Conservation (phyloP, 2,329 filamentous ascomycete species). For the Colletotrichum cuscutae region DNA sequence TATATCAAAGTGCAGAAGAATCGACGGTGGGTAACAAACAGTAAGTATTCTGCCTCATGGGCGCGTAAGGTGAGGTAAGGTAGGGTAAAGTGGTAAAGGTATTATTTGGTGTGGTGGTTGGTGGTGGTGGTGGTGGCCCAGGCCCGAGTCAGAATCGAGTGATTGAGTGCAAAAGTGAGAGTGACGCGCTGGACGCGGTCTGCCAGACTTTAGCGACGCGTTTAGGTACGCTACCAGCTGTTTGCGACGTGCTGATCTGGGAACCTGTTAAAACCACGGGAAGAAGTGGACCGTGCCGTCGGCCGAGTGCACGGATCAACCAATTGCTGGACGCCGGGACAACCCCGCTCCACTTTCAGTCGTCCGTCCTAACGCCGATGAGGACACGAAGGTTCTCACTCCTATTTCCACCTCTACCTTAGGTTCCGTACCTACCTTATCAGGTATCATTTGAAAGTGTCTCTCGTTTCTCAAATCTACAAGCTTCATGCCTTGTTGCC, state of each 20-base stretch:
- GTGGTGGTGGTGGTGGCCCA: conserved; percentile 9
- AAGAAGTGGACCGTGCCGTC: background rate
- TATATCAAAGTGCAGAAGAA: background rate
- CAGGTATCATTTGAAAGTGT: too few species aligned
- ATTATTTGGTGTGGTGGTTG: background rate
- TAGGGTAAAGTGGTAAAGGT: background rate
- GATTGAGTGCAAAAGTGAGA: conserved; percentile 5
- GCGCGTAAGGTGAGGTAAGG: background rate
- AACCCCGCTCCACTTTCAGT: background rate
- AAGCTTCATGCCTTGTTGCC: background rate
- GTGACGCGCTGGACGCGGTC: conserved; percentile 17
- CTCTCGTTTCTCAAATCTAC: too few species aligned
- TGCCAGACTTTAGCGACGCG: conserved; percentile 5
- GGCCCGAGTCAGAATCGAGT: background rate
- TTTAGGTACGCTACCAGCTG: conserved; percentile 11
- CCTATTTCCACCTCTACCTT: too few species aligned
- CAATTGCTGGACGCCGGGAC: background rate
- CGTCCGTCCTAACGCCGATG: background rate
- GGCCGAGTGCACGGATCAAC: conserved; percentile 18
- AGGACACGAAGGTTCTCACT: background rate
- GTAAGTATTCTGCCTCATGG: background rate
- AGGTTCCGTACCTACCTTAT: too few species aligned
- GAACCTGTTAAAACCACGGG: background rate
- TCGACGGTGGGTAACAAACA: background rate
- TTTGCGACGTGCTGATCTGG: background rate